Evolutionary conservation across 1,284 basidiomycete species (phyloP), one percentile per base, ranked within the genome.

Genomic region (Xanthoconium separans): DNA sequence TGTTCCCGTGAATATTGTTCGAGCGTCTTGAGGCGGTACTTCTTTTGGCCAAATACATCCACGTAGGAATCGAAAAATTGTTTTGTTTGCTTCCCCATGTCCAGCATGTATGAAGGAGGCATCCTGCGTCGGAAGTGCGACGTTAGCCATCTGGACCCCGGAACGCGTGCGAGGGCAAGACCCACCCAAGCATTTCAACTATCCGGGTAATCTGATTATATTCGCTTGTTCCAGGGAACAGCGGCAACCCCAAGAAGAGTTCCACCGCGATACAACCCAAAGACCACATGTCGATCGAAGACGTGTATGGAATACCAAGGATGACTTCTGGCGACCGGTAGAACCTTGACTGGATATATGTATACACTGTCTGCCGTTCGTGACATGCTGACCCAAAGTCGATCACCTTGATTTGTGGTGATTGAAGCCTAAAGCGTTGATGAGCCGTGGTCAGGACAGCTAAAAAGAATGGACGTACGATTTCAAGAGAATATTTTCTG

Each of bases 341-440:
- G 77, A 99, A 99, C 47, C 96, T 85, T 10, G 95, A 98, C 70
- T 99, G 96, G 70, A 99, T 99, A 75, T 99, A 99, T 2, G 97
- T 99, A 72, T 99, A 99, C 44, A 99, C 95, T 6, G 96, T 99
- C 74, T 98, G 95, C 64, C 93, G 88, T 73, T 98, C 97, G 71
- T 98, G 95, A 70, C 97, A 99, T 18, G 96, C 95, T 18, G 95
- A 98, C 47, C 96, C 97, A 75, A 98, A 99, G 76, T 99, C 96
- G 69, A 99, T 98, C 54, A 99, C 91, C 75, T 99, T 99, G 79
- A 99, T 98, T 71, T 94, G 90, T 2, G 97, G 97, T 30, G 95
- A 95, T 79, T 98, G 95, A 36, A 99, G 79, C 30, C 93, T 96
- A 68, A 18, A 37, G 11, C 24, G 3, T 44, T 18, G 16, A 20